Evolutionary conservation across 192 early-diverging fungal species (phyloP).

Genomic region (Phycomyces nitens): DNA sequence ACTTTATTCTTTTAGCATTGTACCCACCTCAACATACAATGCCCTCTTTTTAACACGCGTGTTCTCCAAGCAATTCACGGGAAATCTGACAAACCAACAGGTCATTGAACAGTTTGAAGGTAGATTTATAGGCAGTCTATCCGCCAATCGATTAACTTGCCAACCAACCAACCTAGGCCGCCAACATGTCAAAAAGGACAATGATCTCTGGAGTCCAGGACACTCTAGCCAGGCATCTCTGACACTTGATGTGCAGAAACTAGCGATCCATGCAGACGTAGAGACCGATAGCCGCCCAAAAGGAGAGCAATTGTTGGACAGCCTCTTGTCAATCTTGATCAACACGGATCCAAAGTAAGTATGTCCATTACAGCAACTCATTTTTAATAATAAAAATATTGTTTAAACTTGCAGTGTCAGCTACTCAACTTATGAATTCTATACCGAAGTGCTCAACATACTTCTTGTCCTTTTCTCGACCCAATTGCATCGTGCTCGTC

Average conservation of each 20-base stretch:
- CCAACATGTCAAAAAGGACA: neutral
- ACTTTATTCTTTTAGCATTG: slow-evolving; percentile 40
- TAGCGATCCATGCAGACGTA: slow-evolving; percentile 40
- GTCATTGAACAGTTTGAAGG: slow-evolving; percentile 59
- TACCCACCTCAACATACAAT: slow-evolving; percentile 62
- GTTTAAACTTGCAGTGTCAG: slow-evolving; percentile 40
- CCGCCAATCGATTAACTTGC: slow-evolving; percentile 17
- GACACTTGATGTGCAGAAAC: slow-evolving; percentile 37
- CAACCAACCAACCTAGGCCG: slow-evolving; percentile 20
- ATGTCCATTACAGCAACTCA: neutral
- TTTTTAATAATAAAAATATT: too few species aligned
- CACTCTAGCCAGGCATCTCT: slow-evolving; percentile 28
- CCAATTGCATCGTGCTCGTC: slow-evolving; percentile 48
- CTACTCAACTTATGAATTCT: slow-evolving; percentile 60
- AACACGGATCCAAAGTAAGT: slow-evolving; percentile 55
- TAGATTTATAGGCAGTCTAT: neutral
- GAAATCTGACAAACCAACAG: slow-evolving; percentile 47
- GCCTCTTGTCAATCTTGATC: slow-evolving; percentile 48
- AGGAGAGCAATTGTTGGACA: slow-evolving; percentile 56
- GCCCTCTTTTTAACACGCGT: slow-evolving; percentile 61
- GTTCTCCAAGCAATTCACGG: slow-evolving; percentile 66
- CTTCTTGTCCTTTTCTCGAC: slow-evolving; percentile 61
- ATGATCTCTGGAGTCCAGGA: neutral
- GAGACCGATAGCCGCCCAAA: slow-evolving; percentile 43
- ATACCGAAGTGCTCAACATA: slow-evolving; percentile 60